Evolutionary conservation across 2,329 filamentous ascomycete species (phyloP).

Genomic region (Microthyrium microscopicum): DNA sequence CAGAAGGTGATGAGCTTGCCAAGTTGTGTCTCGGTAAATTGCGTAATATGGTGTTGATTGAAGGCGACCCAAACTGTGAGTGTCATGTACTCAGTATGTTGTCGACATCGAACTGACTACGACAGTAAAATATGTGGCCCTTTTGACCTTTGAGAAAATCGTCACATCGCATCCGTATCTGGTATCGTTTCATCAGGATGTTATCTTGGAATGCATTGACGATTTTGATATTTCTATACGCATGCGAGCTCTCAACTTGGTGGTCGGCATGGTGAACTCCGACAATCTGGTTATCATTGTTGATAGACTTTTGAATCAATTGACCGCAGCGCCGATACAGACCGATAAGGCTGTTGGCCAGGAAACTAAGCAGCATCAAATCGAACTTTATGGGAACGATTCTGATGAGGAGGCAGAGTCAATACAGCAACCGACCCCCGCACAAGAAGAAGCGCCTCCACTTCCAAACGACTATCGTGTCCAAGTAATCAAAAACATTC

Average conservation of each 20-base stretch:
- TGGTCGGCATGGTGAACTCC: slow-evolving; percentile 80
- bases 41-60: slow-evolving; percentile 81
- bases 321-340: slow-evolving; percentile 47
- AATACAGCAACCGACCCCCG: slow-evolving; percentile 26
- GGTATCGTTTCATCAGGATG: slow-evolving; percentile 84
- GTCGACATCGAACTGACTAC: neutral
- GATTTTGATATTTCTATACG: slow-evolving; percentile 92
- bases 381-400: too few relatives aligned
- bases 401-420: slow-evolving; percentile 42
- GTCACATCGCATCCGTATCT: slow-evolving; percentile 75
- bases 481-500: slow-evolving; percentile 65
- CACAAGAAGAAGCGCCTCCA: too few relatives aligned
- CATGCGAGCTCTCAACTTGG: slow-evolving; percentile 77
- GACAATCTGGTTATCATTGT: slow-evolving; percentile 77
- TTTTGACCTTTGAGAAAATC: slow-evolving; percentile 91
- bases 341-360: slow-evolving; percentile 30
- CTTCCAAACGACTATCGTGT: slow-evolving; percentile 75
- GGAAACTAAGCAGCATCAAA: too few relatives aligned
- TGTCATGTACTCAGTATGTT: slow-evolving; percentile 13
- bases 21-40: slow-evolving; percentile 84
- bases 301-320: slow-evolving; percentile 70
- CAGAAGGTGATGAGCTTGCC: slow-evolving; percentile 81
- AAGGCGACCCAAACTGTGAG: slow-evolving; percentile 84
- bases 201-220: slow-evolving; percentile 91
- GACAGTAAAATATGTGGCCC: slow-evolving; percentile 86